phyloP scores from a whole-genome alignment of 2,329 filamentous ascomycete species.

The Arthrobotrys sinensis region DNA sequence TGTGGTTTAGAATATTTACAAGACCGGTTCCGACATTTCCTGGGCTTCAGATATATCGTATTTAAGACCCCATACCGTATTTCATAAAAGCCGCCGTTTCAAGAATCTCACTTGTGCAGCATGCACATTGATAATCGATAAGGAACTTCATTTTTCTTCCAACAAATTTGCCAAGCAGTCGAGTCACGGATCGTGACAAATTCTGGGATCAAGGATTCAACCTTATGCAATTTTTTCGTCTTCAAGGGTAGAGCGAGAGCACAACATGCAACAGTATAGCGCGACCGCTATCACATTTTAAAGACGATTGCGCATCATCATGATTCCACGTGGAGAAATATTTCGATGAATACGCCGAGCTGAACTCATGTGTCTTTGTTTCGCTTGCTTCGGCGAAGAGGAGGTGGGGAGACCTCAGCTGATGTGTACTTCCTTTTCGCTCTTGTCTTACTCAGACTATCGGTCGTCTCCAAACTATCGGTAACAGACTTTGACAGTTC shows the following conservation, averaged over 20 bases:
- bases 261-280: background rate
- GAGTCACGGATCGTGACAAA: slow-evolving; percentile 42
- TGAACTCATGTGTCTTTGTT: slow-evolving; percentile 45
- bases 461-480: slow-evolving; percentile 43
- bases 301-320: slow-evolving; percentile 18
- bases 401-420: slow-evolving; percentile 25
- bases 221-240: slow-evolving; percentile 13
- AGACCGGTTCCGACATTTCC: background rate
- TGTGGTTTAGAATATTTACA: slow-evolving; percentile 6
- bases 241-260: background rate
- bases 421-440: slow-evolving; percentile 54
- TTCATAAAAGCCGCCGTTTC: slow-evolving; percentile 34
- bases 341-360: slow-evolving; percentile 19
- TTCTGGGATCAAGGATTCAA: slow-evolving; percentile 41
- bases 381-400: slow-evolving; percentile 57
- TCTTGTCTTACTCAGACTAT: slow-evolving; percentile 58
- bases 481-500: slow-evolving; percentile 50
- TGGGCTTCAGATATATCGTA: slow-evolving; percentile 2
- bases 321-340: slow-evolving; percentile 28
- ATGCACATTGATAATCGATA: background rate
- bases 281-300: slow-evolving; percentile 4
- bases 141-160: slow-evolving; percentile 6
- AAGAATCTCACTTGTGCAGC: slow-evolving; percentile 31
- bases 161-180: slow-evolving; percentile 13
- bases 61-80: slow-evolving; percentile 20